These are phyloP conservation scores for Rhodotorula mucilaginosa DNA, from an alignment of 1,284 basidiomycete species.

Conservation along the genomic window DNA sequence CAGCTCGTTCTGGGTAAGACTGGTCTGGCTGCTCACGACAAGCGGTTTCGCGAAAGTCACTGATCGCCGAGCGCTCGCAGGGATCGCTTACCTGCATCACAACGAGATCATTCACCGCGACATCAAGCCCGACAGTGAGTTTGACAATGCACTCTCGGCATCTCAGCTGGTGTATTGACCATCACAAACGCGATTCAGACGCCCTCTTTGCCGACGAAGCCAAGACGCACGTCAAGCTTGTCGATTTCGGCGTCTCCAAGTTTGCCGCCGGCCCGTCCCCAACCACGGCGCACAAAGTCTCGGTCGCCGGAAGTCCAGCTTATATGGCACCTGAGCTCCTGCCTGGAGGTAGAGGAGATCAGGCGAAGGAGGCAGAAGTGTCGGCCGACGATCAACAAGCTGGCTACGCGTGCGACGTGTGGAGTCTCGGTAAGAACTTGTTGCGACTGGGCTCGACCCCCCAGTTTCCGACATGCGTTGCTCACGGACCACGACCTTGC, in stretches of 20 bases:
- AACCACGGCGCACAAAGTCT: conserved; percentile 17
- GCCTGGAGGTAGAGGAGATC: conserved; percentile 9
- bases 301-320: conserved; percentile 55
- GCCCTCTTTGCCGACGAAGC: conserved; percentile 54
- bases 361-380: background rate
- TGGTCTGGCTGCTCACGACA: no score
- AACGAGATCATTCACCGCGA: conserved; percentile 53
- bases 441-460: background rate
- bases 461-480: background rate
- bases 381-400: conserved; percentile 42
- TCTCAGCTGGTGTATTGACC: background rate
- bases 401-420: conserved; percentile 57
- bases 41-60: no score
- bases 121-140: conserved; percentile 51
- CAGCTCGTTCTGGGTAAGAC: conserved; percentile 56
- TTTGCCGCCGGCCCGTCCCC: conserved; percentile 51
- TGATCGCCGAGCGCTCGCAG: conserved; percentile 3
- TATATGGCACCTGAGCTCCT: conserved; percentile 58
- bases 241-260: conserved; percentile 59
- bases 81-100: conserved; percentile 54
- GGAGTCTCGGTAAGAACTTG: conserved; percentile 53
- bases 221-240: conserved; percentile 53
- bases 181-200: conserved; percentile 48
- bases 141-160: no score
- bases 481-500: background rate